A percentile compares a stretch with the other conserved stretches of the same genome.
Conservation (phyloP, 805 yeast species). For the Cyberlindnera veronae region DNA sequence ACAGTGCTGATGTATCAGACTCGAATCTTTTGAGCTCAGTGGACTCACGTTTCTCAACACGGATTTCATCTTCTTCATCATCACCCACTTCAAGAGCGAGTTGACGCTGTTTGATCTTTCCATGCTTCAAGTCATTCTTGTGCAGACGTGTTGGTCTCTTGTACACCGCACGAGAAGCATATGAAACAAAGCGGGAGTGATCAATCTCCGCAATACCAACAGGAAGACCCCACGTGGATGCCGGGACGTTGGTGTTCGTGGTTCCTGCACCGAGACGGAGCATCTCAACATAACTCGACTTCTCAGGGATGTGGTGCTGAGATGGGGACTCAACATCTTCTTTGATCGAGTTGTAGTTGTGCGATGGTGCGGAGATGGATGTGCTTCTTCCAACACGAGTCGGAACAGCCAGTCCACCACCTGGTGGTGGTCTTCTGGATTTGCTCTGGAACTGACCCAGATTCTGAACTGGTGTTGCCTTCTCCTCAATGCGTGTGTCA, state of each 20-base stretch:
- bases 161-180: constrained; percentile 14
- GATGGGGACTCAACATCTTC: constrained; percentile 10
- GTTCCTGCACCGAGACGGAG: constrained; percentile 45
- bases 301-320: constrained; percentile 40
- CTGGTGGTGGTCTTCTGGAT: constrained; percentile 39
- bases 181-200: constrained; percentile 19
- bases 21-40: constrained; percentile 19
- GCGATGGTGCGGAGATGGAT: constrained; percentile 26
- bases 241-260: constrained; percentile 44
- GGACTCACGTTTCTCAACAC: constrained; percentile 13
- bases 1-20: constrained; percentile 6
- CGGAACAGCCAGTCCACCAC: constrained; percentile 28
- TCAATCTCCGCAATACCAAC: constrained; percentile 51
- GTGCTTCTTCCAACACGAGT: constrained; percentile 36
- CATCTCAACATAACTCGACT: constrained; percentile 46
- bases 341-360: constrained; percentile 18
- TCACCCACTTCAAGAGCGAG: constrained; percentile 77
- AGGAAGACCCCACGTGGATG: constrained; percentile 48
- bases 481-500: constrained; percentile 36
- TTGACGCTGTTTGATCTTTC: constrained; percentile 59
- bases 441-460: constrained; percentile 14
- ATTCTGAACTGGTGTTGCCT: constrained; percentile 31
- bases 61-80: constrained; percentile 35
- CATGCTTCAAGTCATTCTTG: constrained; percentile 53
- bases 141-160: constrained; percentile 17